Evolutionary conservation across 768 basidiomycete species (phyloP).

Genomic region (Pleurotus salmoneostramineus): DNA sequence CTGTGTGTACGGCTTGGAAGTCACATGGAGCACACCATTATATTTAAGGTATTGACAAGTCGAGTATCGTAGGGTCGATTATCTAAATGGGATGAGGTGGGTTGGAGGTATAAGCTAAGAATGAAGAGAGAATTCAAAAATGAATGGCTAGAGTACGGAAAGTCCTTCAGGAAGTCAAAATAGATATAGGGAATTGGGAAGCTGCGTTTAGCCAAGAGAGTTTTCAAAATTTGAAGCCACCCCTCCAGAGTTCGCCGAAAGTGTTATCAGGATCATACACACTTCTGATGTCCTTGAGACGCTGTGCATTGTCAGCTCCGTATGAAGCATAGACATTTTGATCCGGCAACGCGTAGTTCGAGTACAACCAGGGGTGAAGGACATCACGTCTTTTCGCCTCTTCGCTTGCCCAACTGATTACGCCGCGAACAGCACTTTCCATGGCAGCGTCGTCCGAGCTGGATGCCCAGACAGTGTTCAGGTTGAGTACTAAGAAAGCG

Average conservation of each 20-base stretch:
- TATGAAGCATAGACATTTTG: conserved; percentile 7
- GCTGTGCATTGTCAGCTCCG: background rate
- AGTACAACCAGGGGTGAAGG: conserved; percentile 7
- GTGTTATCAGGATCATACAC: background rate
- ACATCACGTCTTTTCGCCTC: conserved; percentile 5
- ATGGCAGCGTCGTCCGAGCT: conserved; percentile 8
- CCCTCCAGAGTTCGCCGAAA: conserved; percentile 2
- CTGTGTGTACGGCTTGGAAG: too few relatives aligned
- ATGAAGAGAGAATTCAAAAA: background rate
- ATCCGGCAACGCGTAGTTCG: conserved; percentile 9
- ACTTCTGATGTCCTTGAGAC: background rate
- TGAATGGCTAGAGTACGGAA: background rate
- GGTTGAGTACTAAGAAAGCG: background rate
- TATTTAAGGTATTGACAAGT: too few relatives aligned
- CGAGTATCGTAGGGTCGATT: too few relatives aligned
- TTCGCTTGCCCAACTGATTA: conserved; percentile 3
- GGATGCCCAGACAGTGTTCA: conserved; percentile 10
- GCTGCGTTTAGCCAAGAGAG: background rate
- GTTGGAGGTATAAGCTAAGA: too few relatives aligned
- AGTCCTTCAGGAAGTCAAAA: background rate
- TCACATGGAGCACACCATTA: too few relatives aligned
- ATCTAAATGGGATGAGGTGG: too few relatives aligned
- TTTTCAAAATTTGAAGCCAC: conserved; percentile 3
- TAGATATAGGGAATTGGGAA: background rate
- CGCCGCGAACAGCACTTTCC: background rate